Evolutionary conservation across 192 early-diverging fungal genomes (phyloP), one percentile per base, ranked within the genome.

Genomic region (Entomortierella beljakovae): DNA sequence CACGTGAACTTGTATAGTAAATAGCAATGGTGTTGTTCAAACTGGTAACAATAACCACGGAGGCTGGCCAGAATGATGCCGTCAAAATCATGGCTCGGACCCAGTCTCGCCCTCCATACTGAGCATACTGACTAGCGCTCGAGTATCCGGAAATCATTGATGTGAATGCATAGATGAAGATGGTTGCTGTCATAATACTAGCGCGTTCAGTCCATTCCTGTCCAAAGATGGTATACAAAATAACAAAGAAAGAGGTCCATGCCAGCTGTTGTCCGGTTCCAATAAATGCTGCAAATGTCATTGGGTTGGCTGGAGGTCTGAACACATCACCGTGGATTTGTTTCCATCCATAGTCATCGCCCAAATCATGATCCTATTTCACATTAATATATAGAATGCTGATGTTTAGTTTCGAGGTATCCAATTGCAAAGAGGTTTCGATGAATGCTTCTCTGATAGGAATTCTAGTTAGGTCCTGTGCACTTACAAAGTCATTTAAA

Each of bases 261-360:
- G 79, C 74, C 35, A 89, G 52, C 63, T 89, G 88, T 31, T 87
- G 71, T 34, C 94, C 94, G 43, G 88, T 90, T 23, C 94, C 94
- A 35, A 93, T 64, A 22, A 92, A 83, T 11, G 91, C 90, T 5
- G 90, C 85, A 55, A 95, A 82, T 0, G 90, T 63, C 60, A 90
- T 86, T 23, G 91, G 80, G 25, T 82, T 85, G 22, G 84, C 64
- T 16, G 94, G 92, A 8, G 91, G 84, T 57, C 94, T 84, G 80
- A 95, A 95, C 10, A 95, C 93, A 72, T 95, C 94, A 18, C 91
- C 92, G 51, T 95, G 94, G 8, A 95, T 88, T 77, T 92, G 92
- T 72, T 95, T 95, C 94, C 94, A 95, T 5, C 94, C 94, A 84
- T 90, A 95, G 40, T 95, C 94, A 64, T 95, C 94, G 8, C 89